These are phyloP conservation scores for Elymus sibiricus DNA, from an alignment of 176 grass and related monocot species.

Conservation along the genomic window DNA sequence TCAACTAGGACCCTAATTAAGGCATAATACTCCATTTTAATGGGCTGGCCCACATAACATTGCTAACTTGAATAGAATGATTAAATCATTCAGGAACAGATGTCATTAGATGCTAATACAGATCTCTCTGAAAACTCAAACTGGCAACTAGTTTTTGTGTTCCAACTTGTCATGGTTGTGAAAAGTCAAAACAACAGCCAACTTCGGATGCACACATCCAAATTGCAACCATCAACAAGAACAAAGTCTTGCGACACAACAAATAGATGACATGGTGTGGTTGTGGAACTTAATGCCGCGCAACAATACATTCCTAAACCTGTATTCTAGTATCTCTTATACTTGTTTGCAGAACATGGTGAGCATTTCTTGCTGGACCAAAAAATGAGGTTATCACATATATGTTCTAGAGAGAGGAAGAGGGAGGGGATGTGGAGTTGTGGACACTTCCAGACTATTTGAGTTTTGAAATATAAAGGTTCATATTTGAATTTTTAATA, in stretches of 20 bases:
- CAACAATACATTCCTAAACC: background rate
- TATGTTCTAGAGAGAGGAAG: background rate
- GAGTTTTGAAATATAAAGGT: background rate
- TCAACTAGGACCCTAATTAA: too few species aligned
- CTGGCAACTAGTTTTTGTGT: background rate
- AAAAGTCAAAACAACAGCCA: background rate
- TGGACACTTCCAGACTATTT: background rate
- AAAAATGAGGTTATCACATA: background rate
- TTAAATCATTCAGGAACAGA: background rate
- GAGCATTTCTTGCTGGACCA: constrained; percentile 9
- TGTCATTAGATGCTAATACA: background rate
- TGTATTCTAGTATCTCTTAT: constrained; percentile 5
- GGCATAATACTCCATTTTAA: too few species aligned
- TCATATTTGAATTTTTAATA: constrained; percentile 4
- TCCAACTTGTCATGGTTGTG: constrained; percentile 1
- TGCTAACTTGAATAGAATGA: background rate
- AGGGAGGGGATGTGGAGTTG: background rate
- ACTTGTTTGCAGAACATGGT: background rate
- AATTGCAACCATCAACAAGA: background rate
- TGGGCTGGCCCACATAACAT: background rate
- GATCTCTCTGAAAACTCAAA: background rate
- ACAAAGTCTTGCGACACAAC: background rate
- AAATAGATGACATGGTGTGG: background rate
- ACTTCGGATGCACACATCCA: background rate
- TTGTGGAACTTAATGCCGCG: background rate